Conservation (phyloP, 345 rosid genomes). For the Murraya paniculata region DNA sequence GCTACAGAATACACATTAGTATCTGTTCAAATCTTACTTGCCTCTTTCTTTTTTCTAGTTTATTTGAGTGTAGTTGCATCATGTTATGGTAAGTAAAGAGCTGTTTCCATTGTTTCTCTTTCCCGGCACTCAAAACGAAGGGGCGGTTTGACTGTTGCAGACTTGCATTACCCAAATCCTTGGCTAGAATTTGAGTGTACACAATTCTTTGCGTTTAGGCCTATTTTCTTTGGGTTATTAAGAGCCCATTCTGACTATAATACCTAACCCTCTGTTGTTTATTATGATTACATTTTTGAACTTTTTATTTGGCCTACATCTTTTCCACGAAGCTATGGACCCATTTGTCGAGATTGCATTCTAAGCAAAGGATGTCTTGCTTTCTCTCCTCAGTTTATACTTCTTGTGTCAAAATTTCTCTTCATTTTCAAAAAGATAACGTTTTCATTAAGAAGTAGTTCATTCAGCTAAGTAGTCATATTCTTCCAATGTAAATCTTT, state of each 20-base stretch:
- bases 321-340: neutral
- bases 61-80: too few relatives aligned
- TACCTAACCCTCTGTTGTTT: neutral
- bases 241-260: neutral
- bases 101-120: neutral
- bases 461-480: neutral
- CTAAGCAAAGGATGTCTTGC: constrained; percentile 2
- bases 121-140: neutral
- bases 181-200: neutral
- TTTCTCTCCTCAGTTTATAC: neutral
- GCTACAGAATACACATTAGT: too few relatives aligned
- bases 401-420: neutral
- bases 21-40: too few relatives aligned
- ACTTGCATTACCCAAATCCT: neutral
- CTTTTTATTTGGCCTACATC: neutral
- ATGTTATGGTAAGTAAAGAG: neutral
- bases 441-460: neutral
- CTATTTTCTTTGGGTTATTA: neutral
- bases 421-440: neutral
- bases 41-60: too few relatives aligned
- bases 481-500: neutral
- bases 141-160: neutral
- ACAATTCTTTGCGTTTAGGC: neutral
- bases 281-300: neutral
- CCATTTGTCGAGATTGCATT: constrained; percentile 8